A percentile compares a stretch with the other conserved stretches of the same genome.
Conservation (phyloP, 2,329 filamentous ascomycete genomes). For the Nothophoma quercina region DNA sequence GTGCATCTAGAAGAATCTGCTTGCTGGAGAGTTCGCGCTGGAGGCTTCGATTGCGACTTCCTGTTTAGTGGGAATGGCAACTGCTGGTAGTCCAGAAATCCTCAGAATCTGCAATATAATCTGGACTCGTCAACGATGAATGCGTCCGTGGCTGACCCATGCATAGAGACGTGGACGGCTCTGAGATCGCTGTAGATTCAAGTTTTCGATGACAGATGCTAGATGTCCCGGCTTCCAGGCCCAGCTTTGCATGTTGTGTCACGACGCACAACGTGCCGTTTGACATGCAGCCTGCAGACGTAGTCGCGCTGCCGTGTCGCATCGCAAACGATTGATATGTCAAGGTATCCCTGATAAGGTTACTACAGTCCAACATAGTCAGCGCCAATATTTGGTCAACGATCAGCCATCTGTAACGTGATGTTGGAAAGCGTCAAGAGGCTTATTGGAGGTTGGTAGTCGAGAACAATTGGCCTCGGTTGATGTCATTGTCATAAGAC, state of each 20-base stretch:
- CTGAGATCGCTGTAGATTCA: background rate
- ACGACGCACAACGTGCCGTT: slow-evolving; percentile 18
- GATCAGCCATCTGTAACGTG: slow-evolving; percentile 17
- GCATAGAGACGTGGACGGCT: background rate
- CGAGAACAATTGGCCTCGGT: slow-evolving; percentile 1
- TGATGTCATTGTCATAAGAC: slow-evolving; percentile 8
- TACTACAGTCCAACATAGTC: slow-evolving; percentile 8
- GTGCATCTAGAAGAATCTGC: too few relatives aligned
- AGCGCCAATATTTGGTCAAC: slow-evolving; percentile 6
- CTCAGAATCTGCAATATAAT: background rate
- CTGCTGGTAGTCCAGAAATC: too few relatives aligned
- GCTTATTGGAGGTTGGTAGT: slow-evolving; percentile 17
- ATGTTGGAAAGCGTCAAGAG: slow-evolving; percentile 15
- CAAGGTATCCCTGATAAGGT: slow-evolving; percentile 12
- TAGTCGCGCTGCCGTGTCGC: slow-evolving; percentile 16
- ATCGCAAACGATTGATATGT: slow-evolving; percentile 5
- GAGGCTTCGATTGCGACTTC: too few relatives aligned
- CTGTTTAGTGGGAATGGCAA: too few relatives aligned
- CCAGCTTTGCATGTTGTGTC: slow-evolving; percentile 11
- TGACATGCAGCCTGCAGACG: slow-evolving; percentile 16
- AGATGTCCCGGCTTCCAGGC: slow-evolving; percentile 11
- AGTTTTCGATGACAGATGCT: background rate
- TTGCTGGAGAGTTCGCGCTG: too few relatives aligned
- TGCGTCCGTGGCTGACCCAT: background rate
- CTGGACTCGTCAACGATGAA: background rate